Evolutionary conservation across 2,329 filamentous ascomycete genomes (phyloP), one percentile per base, ranked within the genome.

Genomic region (Fusarium xyrophilum): DNA sequence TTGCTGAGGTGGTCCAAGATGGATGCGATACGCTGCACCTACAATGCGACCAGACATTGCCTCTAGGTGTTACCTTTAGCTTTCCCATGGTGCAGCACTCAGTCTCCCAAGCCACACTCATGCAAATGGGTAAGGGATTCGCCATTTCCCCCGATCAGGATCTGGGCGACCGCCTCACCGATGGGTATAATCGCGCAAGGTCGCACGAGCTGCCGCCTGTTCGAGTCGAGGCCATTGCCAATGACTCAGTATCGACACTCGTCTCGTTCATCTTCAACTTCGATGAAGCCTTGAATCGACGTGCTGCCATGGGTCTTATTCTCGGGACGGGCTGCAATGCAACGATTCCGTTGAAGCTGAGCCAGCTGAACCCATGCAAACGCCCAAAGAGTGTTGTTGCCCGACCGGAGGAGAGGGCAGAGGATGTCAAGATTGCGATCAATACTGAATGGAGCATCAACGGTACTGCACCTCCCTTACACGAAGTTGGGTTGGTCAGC

Each of bases 391-490:
- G 79, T 42, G 79, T 88, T 46, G 82, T 81, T 63, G 78, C 83
- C 10, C 78, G 87, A 36, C 82, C 82, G 19, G 83, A 79, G 12
- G 79, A 82, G 65, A 70, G 67, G 25, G 68, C 82, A 3, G 79
- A 82, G 15, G 83, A 90, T 10, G 81, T 86, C n/a, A 89, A 87
- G 69, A 89, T 93, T 17, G 87, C 92, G 7, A 88, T 95, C 67
- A 95, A 95, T 75, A 95, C 92, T 0, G 92, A 96, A 78, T 94
- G 91, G 90, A 92, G 90, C 53, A 93, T 96, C 71, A 89, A 89
- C 28, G 92, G 92, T 10, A 88, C 91, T 4, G 88, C 88, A n/a
- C 82, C 84, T 10, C 90, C 92, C 1, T 80, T 95, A 56, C 82
- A 84, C 27, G 83, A 89, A 27, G 79, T 89, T 23, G 81, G 82